Evolutionary conservation across 2,329 filamentous ascomycete genomes (phyloP), one percentile per base, ranked within the genome.

Genomic region (Byssothecium circinans): DNA sequence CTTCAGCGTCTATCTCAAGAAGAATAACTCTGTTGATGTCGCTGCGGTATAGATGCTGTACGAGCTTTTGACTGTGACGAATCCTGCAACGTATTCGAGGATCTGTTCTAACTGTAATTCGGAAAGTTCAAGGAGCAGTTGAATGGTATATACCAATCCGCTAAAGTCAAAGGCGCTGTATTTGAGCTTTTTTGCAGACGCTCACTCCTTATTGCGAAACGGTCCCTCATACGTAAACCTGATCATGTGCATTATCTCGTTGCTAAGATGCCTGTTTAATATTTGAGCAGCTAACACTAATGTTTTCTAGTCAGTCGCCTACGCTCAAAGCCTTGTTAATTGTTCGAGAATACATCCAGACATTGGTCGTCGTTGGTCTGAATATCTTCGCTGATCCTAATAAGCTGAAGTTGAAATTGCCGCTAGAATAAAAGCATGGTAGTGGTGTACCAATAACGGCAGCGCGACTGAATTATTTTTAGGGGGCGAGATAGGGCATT

Each of bases 231-330:
- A 41, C 20, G 15, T 15, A 41, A 41, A 41, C 23, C 29, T 41
- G 17, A 41, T 41, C 18, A 41, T 41, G 18, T 29, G 25, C 38
- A 29, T 41, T 30, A 41, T 22, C 29, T 22, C 15, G 25, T 41
- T 19, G 8, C 15, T 41, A 41, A 8, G 8, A 18, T 41, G 17
- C 29, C 15, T 41, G 19, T 10, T 41, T 18, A 41, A 27, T 8
- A 41, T 41, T 41, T 18, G n/a, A 41, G 38, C 6, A 41, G 38
- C 23, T 18, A 18, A 41, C 29, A 41, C 23, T 18, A 41, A 41
- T 15, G n/a, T 30, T 41, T 8, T 41, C 23, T 30, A 18, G 14
- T 29, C 25, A 30, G 38, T 41, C 3, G 25, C 38, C 38, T 41
- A 4, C 38, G 38, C 38, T 41, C 29, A 18, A 27, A 41, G 38